Percentiles rank a stretch among this genome's conserved stretches.
phyloP scores from a whole-genome alignment of 73 alveolate genomes.

The Urostyla sp. region DNA sequence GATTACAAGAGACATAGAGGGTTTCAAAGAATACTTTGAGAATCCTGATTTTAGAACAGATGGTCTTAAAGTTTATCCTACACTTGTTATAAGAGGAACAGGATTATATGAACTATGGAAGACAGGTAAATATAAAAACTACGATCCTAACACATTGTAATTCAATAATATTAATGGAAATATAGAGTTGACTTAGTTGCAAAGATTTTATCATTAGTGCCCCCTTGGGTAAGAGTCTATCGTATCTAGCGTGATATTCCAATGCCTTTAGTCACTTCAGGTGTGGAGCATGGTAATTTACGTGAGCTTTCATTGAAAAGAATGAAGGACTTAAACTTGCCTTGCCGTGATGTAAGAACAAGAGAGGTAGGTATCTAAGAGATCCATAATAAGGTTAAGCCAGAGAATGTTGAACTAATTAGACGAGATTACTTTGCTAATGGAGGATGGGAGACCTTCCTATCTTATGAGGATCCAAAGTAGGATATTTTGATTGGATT shows the following conservation, averaged over 20 bases:
- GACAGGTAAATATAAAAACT: conserved; percentile 95
- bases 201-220: conserved; percentile 93
- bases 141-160: conserved; percentile 86
- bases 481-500: conserved; percentile 96
- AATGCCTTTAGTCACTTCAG: conserved; percentile 98
- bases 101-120: conserved; percentile 99
- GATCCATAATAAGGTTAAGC: conserved; percentile 95
- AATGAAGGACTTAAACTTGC: conserved; percentile 96
- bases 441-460: conserved; percentile 98
- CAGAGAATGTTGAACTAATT: conserved; percentile 95
- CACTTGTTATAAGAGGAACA: conserved; percentile 98
- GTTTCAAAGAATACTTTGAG: conserved; percentile 97
- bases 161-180: conserved; percentile 52
- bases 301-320: conserved; percentile 95
- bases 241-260: conserved; percentile 98
- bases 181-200: conserved; percentile 95
- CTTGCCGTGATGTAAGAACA: conserved; percentile 98
- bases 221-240: conserved; percentile 99
- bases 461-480: conserved; percentile 97
- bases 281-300: conserved; percentile 98
- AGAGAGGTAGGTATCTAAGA: conserved; percentile 98
- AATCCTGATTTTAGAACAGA: conserved; percentile 98
- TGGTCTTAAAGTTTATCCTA: conserved; percentile 97
- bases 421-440: conserved; percentile 98
- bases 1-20: conserved; percentile 96